Conservation (phyloP, 2,329 filamentous ascomycete species). For the Uncinocarpus reesii region DNA sequence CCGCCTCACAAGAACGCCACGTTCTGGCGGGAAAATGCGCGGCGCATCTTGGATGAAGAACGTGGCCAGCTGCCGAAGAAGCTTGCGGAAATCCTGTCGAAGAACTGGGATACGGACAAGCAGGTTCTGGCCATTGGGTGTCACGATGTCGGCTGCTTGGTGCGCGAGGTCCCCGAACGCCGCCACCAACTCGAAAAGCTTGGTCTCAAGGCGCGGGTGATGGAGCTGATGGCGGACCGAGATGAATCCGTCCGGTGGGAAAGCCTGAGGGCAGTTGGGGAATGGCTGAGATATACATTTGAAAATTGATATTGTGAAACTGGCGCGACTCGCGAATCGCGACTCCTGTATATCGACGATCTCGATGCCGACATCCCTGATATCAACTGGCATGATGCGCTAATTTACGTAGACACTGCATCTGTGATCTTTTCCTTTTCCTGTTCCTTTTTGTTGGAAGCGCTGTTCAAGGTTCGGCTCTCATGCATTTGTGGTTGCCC, state of each 20-base stretch:
- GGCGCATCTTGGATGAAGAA: conserved; percentile 72
- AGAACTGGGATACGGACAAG: conserved; percentile 77
- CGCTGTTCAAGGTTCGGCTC: too few relatives aligned
- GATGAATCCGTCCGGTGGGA: conserved; percentile 90
- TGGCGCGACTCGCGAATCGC: background rate
- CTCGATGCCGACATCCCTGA: too few relatives aligned
- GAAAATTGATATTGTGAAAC: conserved; percentile 27
- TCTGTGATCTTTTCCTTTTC: too few relatives aligned
- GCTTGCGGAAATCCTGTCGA: conserved; percentile 71
- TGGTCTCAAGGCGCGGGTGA: conserved; percentile 74
- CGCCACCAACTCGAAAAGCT: conserved; percentile 68
- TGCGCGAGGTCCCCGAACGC: conserved; percentile 82
- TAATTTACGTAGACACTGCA: too few relatives aligned
- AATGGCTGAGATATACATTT: conserved; percentile 64
- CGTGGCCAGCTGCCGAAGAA: conserved; percentile 68
- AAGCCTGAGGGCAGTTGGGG: conserved; percentile 72
- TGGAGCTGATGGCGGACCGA: conserved; percentile 84
- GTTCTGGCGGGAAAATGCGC: conserved; percentile 88
- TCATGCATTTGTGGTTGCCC: too few relatives aligned
- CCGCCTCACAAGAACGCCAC: conserved; percentile 75
- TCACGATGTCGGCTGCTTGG: conserved; percentile 80
- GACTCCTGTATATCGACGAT: too few relatives aligned
- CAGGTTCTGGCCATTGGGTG: conserved; percentile 83
- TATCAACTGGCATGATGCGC: too few relatives aligned
- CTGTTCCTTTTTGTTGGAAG: too few relatives aligned